Base-by-base conservation (phyloP, 257 asterid species). In the Nicotiana paniculata region DNA sequence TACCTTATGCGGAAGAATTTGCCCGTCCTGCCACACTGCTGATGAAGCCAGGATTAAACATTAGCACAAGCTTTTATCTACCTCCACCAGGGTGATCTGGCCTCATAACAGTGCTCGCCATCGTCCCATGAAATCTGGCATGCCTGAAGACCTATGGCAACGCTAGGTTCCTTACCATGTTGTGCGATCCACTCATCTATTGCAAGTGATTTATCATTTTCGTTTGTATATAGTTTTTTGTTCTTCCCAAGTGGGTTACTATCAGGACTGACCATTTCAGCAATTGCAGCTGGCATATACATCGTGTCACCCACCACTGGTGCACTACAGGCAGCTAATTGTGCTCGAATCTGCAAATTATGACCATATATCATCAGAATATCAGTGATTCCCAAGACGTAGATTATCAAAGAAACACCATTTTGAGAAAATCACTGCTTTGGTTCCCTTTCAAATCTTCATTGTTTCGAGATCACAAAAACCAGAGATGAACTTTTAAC, bases 1-100 rank as follows among this genome's bases (percentile, higher is more conserved):
- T 53, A 81, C 74, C 83, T 62, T 80, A 57, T 63, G 46, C 7
- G 7, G 26, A 64, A 37, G 39, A 74, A 74, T 24, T 11, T 12
- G 43, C 51, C 24, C 32, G 16, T 35, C 79, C 9, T 51, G 63
- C 24, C 24, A 51, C 46, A 8, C 26, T 74, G 7, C 79, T 15
- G 79, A 74, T 48, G 26, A 26, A 26, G 26, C 62, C 43, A 74
- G 54, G 57, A 15, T 32, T 59, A 59, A 46, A 66, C 43, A 80
- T 13, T 53, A 46, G 65, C 59, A 64, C 59, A 77, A 53, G 81
- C 54, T 79, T 43, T 54, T 62, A 75, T 81, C 86, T 83, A 88
- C 84, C 96, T 88, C 97, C 99, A 95, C 98, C 97, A 95, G 75
- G 99, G 98, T 12, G 91, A 78, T 84, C 98, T 88, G 75, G 99